Percentiles rank a stretch among this genome's conserved stretches.
Conservation (phyloP, 768 basidiomycete species). For the Polyporus arcularius region DNA sequence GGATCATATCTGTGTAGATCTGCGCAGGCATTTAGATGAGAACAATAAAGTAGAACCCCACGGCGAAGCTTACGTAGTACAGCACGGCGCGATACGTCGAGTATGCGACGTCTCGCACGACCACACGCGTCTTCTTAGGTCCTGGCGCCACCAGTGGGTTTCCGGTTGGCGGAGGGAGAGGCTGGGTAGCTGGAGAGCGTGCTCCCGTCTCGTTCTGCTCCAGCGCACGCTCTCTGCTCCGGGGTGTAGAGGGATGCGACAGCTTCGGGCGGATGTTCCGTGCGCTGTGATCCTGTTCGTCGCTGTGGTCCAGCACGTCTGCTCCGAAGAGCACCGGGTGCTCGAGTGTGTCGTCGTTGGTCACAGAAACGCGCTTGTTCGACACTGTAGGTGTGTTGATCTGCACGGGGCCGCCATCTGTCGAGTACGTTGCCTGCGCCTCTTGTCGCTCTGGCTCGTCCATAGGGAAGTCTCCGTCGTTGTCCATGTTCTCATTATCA, state of each 20-base stretch:
- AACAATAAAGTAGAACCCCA: neutral
- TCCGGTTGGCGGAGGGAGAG: neutral
- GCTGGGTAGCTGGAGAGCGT: neutral
- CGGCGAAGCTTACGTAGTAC: conserved; percentile 59
- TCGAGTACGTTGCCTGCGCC: conserved; percentile 11
- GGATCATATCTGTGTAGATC: conserved; percentile 85
- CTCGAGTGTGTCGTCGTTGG: neutral
- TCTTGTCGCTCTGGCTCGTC: conserved; percentile 10
- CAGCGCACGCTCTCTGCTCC: conserved; percentile 22
- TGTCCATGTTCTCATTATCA: conserved; percentile 46
- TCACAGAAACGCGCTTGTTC: conserved; percentile 7
- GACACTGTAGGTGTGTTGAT: neutral
- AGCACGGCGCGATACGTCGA: conserved; percentile 66
- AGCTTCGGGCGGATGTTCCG: conserved; percentile 36
- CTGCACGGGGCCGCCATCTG: neutral
- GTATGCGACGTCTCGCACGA: conserved; percentile 61
- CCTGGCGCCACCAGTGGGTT: conserved; percentile 31
- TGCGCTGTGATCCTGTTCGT: conserved; percentile 20
- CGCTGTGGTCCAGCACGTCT: conserved; percentile 38
- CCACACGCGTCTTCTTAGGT: conserved; percentile 53
- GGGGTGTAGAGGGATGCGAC: conserved; percentile 43
- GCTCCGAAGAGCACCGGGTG: conserved; percentile 24
- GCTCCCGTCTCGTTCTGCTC: neutral
- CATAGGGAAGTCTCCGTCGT: conserved; percentile 32
- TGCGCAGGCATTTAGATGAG: conserved; percentile 28